Base-by-base conservation (phyloP, 2,329 filamentous ascomycete species). In the Teratosphaeriaceae sp. region DNA sequence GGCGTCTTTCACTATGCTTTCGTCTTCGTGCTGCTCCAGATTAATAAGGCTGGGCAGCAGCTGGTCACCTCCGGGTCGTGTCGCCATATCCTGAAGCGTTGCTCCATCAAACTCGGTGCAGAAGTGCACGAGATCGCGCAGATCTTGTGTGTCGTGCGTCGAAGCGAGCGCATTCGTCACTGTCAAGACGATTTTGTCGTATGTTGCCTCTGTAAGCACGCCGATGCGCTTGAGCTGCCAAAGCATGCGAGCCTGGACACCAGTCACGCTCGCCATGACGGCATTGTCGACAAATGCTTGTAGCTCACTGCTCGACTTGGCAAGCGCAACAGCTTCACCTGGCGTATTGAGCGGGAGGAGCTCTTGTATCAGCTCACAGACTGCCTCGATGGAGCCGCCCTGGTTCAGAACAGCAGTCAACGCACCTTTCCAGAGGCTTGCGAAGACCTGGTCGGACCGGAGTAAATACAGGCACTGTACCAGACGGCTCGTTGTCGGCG, bases 401-500 rank as follows among this genome's bases (percentile, higher is more conserved):
- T 45, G 40, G 8, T 52, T 40, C 11, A 56, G 31, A 3, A 56
- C 36, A 5, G 26, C 30, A 11, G 43, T 29, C 15, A 63, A 24
- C 7, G 50, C 50, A 18, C 37, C 40, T 7, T 48, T 23, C 30
- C 59, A 61, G 5, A 50, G 43, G 43, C 58, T 46, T 58, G 51
- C 34, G 67, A 65, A 52, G 56, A 55, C 40, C 49, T 62, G n/a
- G 11, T 61, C 52, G 1, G 58, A 50, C 4, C 58, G 54, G 20
- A 65, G 67, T 1, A 74, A 62, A 37, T 80, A 74, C 0, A 94
- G 67, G 9, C 80, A 78, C 0, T 80, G 76, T 6, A 88, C 68
- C 0, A 95, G 62, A 39, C 82, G n/a, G n/a, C n/a, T n/a, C n/a
- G 75, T 2, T 75, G 64, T 0, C 79, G 77, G n/a, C 1, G 87